Evolutionary conservation across 108 stramenopile species (phyloP), one percentile per base, ranked within the genome.

Genomic region (Cyclotella kingstonii): DNA sequence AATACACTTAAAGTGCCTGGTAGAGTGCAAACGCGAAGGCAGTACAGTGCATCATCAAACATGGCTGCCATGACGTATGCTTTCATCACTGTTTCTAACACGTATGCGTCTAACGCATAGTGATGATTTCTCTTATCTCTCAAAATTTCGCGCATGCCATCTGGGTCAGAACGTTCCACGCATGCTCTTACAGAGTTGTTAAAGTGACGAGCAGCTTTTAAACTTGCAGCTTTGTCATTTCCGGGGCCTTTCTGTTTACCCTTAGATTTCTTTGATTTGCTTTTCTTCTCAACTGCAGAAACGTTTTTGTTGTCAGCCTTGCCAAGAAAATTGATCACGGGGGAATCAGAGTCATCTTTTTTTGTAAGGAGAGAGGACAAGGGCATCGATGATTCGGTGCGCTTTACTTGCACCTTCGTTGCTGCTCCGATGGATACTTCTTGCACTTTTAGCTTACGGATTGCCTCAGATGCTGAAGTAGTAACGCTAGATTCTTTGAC

Each of bases 31-130:
- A 90, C 86, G 6, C 90, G 82, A 2, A 91, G 63, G 62, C 93
- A 95, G 55, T 90, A 90, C 10, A 95, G 58, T 2, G 90, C 93
- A 56, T 95, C 93, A 35, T 95, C 93, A 64, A 94, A 91, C 89
- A 91, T 87, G 50, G 93, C 93, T 9, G 90, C 90, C 73, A 90
- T 84, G 30, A 91, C 83, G 47, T 87, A 92, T 1, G 90, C 90
- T 68, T 95, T 95, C 86, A 92, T 85, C 10, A 88, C 90, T 0
- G 85, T 90, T 54, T 95, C 94, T 31, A 95, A 56, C 0, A 91
- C 90, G 38, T 56, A 61, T 11, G 61, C 47, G 54, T 95, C 90
- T 22, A 95, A 56, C 11, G 88, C 87, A 73, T 82, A 95, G 30
- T 87, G 67, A 59, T 89, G 86, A 60, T 92, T 90, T 2, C 57